Base-by-base conservation (phyloP, 306 rosid genomes). In the Acmispon strigosus region DNA sequence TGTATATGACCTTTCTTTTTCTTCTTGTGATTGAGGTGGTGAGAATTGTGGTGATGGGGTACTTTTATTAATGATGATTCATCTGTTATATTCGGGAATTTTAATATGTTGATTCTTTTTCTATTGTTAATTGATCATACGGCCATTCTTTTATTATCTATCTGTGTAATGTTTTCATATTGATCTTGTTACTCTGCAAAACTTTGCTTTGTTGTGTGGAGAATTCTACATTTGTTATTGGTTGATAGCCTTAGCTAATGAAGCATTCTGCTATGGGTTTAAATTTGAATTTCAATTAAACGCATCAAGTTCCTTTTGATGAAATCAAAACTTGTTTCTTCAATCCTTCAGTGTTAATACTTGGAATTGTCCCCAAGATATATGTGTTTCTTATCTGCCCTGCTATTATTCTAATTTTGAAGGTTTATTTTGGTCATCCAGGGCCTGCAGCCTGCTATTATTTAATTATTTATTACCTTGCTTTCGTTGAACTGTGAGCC, bases 111-210 rank as follows among this genome's bases (percentile, higher is more conserved):
- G 16, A 41, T 69, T 65, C 32, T 50, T 59, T 42, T 74, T 58
- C 58, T 37, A 54, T 17, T 68, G 80, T 69, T 24, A 43, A 76
- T 69, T 68, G 57, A 76, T 17, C 70, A 24, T 12, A 39, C 22
- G 64, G 65, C 57, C 56, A 60, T 68, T 76, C 74, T 61, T 76
- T 9, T 68, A 52, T 69, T 69, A 10, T 56, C 4, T 67, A 51
- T 65, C 14, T 57, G 6, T 45, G 27, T 57, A 13, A 29, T 53
- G 5, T 36, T 68, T 34, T 17, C 18, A 34, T 36, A 67, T 50
- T 5, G 12, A 20, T 37, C 10, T n/a, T 41, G 17, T 39, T 48
- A 52, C 48, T 10, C 2, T 10, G 6, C 14, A 49, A 7, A 18
- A 41, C 4, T 39, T 18, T 1, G n/a, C 41, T 12, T 34, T 9